These are phyloP conservation scores for Talaromyces pinophilus DNA, from an alignment of 2,329 filamentous ascomycete species.

Conservation along the genomic window DNA sequence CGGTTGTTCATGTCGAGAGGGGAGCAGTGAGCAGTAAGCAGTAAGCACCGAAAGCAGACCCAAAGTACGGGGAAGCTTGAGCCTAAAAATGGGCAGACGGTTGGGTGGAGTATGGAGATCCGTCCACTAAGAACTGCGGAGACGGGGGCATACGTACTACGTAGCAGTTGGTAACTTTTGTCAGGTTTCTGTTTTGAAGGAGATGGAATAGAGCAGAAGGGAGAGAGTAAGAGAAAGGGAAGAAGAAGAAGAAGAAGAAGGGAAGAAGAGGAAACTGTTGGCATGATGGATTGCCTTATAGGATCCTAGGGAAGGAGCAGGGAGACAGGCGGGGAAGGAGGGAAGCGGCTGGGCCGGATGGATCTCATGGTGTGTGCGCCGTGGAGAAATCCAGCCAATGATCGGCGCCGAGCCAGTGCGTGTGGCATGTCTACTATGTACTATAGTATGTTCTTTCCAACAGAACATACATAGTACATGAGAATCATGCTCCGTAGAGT, in stretches of 20 bases:
- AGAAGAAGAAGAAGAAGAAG: slow-evolving; percentile 5
- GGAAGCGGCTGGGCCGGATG: not conserved
- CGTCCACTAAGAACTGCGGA: not conserved
- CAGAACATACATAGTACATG: too few relatives aligned
- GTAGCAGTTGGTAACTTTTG: not conserved
- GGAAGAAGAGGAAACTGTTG: slow-evolving; percentile 11
- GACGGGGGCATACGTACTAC: not conserved
- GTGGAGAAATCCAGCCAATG: slow-evolving; percentile 15
- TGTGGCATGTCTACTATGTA: not conserved
- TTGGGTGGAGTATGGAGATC: slow-evolving; percentile 11
- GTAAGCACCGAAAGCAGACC: not conserved
- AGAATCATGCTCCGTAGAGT: too few relatives aligned
- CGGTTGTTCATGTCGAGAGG: not conserved
- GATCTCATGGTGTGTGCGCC: not conserved
- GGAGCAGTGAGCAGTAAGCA: not conserved
- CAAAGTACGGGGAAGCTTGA: slow-evolving; percentile 5
- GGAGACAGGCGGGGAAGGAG: not conserved
- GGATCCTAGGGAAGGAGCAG: slow-evolving; percentile 15
- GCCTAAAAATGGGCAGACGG: slow-evolving; percentile 1
- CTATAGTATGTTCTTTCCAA: too few relatives aligned
- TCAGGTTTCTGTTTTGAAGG: not conserved
- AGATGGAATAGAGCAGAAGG: slow-evolving; percentile 18
- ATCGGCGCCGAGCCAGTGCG: not conserved
- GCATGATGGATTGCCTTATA: slow-evolving; percentile 17
- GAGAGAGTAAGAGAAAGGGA: slow-evolving; percentile 12